phyloP scores from a whole-genome alignment of 2,329 filamentous ascomycete species.

The Cytospora piceae region DNA sequence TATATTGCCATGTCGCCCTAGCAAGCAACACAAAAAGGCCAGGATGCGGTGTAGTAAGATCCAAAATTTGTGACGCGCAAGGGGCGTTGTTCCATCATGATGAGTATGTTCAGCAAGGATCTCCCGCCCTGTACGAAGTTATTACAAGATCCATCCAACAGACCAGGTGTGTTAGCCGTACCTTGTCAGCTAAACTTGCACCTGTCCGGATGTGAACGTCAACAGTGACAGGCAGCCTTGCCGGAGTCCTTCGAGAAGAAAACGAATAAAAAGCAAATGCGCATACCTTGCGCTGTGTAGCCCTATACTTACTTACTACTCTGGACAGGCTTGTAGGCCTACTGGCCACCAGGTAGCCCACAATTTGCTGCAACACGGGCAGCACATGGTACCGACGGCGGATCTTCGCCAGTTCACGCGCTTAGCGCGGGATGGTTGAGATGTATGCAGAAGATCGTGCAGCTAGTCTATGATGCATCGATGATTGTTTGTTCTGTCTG shows the following conservation, averaged over 20 bases:
- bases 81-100: neutral
- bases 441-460: constrained; percentile 7
- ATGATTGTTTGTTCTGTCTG: constrained; percentile 18
- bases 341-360: neutral
- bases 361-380: constrained; percentile 1
- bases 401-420: constrained; percentile 16
- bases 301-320: constrained; percentile 7
- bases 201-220: neutral
- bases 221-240: constrained; percentile 15
- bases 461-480: constrained; percentile 20
- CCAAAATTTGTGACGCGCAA: neutral
- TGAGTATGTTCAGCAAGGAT: constrained; percentile 9
- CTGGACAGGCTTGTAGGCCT: neutral
- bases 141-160: neutral
- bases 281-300: constrained; percentile 6
- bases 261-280: constrained; percentile 12
- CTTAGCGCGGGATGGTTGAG: constrained; percentile 12
- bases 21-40: neutral
- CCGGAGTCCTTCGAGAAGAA: constrained; percentile 7
- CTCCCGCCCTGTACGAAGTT: neutral
- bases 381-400: constrained; percentile 5
- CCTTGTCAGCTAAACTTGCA: constrained; percentile 2
- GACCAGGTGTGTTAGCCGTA: constrained; percentile 10
- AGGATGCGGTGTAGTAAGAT: neutral
- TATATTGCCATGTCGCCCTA: neutral